Base-by-base conservation (phyloP, 352 stramenopile genomes). In the Globisporangium irregulare region DNA sequence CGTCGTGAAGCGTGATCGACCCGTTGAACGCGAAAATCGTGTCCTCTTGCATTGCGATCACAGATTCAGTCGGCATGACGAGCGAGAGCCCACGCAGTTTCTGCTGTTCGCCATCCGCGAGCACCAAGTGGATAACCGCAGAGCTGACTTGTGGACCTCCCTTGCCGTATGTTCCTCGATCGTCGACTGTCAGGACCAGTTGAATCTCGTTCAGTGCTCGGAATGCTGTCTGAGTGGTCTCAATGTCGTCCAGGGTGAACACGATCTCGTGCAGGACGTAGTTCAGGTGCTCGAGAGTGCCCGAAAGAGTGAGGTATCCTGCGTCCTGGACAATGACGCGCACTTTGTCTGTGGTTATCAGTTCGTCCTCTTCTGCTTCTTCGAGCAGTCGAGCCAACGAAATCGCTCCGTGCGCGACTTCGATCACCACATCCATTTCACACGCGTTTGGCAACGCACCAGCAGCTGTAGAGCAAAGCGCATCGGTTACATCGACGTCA, bases 401-500 rank as follows among this genome's bases (percentile, higher is more conserved):
- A 5, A 92, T 46, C 12, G 71, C 64, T 1, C 81, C 83, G 24
- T 75, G 62, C 4, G 64, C 81, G 20, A 71, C 56, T 60, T 91
- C 79, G 25, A 93, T 38, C 24, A 81, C 79, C 9, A 92, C 57
- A 62, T 92, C 83, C 69, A 87, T 80, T n/a, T 69, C 57, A 50
- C 81, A 89, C 9, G 54, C 59, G 24, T 80, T 65, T 6, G 71
- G 29, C 1, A 3, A 38, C n/a, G 9, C 20, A 12, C 3, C 15
- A 29, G 36, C 59, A 8, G 38, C 50, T 27, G 59, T 10, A 25
- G 56, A 34, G 22, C 56, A 61, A 22, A 61, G 32, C 29, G 32
- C 3, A 3, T 67, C 59, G 10, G 20, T 43, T 14, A 77, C 53
- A 57, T 93, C 84, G 14, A 84, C 72, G 62, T 93, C 86, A 3